Evolutionary conservation across 345 rosid species (phyloP), one percentile per base, ranked within the genome.

Genomic region (Barbarea vulgaris): DNA sequence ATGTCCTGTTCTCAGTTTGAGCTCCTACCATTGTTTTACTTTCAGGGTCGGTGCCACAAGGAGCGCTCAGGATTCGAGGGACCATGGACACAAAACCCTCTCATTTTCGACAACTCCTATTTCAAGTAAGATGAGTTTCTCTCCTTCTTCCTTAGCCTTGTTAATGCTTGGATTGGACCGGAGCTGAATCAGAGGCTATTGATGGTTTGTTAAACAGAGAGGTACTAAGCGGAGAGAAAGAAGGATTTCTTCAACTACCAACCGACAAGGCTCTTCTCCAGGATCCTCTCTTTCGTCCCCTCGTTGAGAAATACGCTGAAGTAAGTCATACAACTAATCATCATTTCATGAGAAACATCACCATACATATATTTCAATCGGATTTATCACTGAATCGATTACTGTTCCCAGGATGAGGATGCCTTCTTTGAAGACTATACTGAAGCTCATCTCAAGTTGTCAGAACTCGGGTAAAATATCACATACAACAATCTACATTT

Each of bases 61-160:
- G 98, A 91, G 70, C 88, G 96, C 14, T 93, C 98, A 19, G 98
- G 98, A 39, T 91, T 91, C 69, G 97, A 94, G 36, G 98, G 97
- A 25, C 79, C 97, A 10, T 91, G 98, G 98, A 94, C 98, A 25
- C 30, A 65, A 56, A 88, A 89, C 65, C 97, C 97, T 44, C 93
- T 91, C 53, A 85, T 87, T 66, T 94, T 94, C 58, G 97, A 89
- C 37, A 94, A 94, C 83, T 84, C 88, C 17, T 94, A 89, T 77
- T 94, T 88, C 84, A 94, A 81, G 98, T 91, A 80, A 77, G 82
- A 52, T 6, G 2, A 19, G 11, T 30, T 59, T 58, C 24, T 59
- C 55, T 46, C 37, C 64, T 64, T 27, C 18, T 66, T 62, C 21
- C 60, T 48, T 60, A 7, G 37, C n/a, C 19, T 39, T 50, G 13